phyloP scores from a whole-genome alignment of 2,329 filamentous ascomycete species.

The Helotiales sp. region DNA sequence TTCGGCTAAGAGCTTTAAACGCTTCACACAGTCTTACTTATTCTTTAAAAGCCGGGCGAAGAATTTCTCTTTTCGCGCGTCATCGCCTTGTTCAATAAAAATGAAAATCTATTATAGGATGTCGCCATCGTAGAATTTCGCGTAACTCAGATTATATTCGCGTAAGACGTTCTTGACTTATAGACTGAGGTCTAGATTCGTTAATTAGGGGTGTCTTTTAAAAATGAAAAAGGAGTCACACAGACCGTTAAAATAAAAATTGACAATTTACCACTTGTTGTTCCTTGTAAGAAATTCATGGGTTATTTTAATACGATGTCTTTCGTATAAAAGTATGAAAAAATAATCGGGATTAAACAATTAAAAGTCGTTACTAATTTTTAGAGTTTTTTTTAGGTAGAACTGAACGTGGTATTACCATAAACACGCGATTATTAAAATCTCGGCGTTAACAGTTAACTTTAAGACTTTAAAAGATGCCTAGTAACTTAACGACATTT shows the following conservation, averaged over 20 bases:
- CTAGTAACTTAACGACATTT: neutral
- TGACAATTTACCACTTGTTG: neutral
- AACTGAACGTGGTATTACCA: neutral
- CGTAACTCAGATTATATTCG: neutral
- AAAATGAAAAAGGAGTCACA: neutral
- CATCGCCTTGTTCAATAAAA: neutral
- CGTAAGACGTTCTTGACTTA: neutral
- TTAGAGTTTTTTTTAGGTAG: neutral
- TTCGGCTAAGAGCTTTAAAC: neutral
- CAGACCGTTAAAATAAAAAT: conserved; percentile 11
- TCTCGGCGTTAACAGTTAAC: neutral
- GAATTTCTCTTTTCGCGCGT: neutral
- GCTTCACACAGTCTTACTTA: neutral
- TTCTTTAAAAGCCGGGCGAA: neutral
- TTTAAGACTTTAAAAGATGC: neutral
- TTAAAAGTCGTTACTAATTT: neutral
- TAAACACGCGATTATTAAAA: neutral
- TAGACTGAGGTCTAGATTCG: neutral
- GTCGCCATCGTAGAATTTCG: neutral
- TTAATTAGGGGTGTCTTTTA: neutral
- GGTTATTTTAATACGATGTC: neutral
- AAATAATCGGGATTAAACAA: neutral
- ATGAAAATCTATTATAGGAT: neutral
- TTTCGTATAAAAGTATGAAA: neutral
- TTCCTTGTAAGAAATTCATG: neutral